phyloP scores from a whole-genome alignment of 345 rosid genomes.

The Excoecaria cochinchinensis region DNA sequence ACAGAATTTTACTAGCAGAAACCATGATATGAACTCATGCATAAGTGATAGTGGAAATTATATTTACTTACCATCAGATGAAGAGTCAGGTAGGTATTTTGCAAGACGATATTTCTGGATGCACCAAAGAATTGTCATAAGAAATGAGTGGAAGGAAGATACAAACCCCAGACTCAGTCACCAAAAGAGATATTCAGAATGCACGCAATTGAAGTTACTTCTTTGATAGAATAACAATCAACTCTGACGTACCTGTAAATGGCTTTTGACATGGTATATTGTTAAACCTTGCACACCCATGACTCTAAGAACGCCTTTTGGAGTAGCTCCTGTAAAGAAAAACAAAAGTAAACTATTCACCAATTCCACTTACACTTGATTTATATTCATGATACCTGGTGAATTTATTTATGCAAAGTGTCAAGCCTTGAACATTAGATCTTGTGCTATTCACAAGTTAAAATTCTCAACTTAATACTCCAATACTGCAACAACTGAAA shows the following conservation, averaged over 20 bases:
- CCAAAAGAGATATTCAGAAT: slow-evolving; percentile 11
- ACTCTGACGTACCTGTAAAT: slow-evolving; percentile 65
- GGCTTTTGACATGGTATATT: slow-evolving; percentile 98
- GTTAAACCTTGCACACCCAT: slow-evolving; percentile 98
- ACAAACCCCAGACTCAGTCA: neutral
- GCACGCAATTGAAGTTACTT: neutral
- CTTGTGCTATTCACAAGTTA: slow-evolving; percentile 2
- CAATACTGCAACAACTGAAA: neutral
- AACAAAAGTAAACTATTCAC: slow-evolving; percentile 1
- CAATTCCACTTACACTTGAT: neutral
- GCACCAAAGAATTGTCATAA: slow-evolving; percentile 23
- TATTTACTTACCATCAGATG: slow-evolving; percentile 71
- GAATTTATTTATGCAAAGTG: neutral
- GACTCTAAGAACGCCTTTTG: slow-evolving; percentile 97
- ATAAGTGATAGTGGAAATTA: slow-evolving; percentile 16
- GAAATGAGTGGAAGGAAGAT: neutral
- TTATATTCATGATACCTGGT: neutral
- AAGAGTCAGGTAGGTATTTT: slow-evolving; percentile 88
- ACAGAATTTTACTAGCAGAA: neutral
- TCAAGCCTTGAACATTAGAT: neutral
- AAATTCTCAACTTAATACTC: neutral
- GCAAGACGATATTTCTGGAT: slow-evolving; percentile 94
- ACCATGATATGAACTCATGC: neutral
- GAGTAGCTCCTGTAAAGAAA: slow-evolving; percentile 76
- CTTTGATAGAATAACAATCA: neutral